Evolutionary conservation across 2,329 filamentous ascomycete genomes (phyloP).

Genomic region (Ophiocordyceps camponoti-floridani): DNA sequence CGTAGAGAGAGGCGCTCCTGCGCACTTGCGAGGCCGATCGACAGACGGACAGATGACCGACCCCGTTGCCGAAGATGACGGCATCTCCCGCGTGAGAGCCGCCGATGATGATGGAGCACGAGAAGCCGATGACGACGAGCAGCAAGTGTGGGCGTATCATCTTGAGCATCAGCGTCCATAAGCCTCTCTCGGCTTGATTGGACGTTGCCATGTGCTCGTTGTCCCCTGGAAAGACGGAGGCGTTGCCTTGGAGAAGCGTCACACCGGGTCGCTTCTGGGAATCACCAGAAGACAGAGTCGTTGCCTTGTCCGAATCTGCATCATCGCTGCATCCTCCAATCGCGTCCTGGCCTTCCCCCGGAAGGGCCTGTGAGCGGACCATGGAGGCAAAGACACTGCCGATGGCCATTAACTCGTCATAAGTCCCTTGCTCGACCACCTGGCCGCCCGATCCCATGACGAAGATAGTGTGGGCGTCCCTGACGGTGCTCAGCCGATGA

Average conservation of each 20-base stretch:
- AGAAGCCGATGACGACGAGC: neutral
- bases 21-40: constrained; percentile 19
- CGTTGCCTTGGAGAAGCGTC: neutral
- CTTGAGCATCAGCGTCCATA: neutral
- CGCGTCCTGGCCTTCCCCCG: constrained; percentile 1
- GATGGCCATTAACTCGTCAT: constrained; percentile 36
- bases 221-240: neutral
- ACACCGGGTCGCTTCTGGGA: neutral
- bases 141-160: neutral
- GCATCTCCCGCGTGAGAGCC: constrained; percentile 33
- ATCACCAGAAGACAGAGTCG: neutral
- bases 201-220: neutral
- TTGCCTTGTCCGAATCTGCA: neutral
- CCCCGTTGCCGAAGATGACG: constrained; percentile 26
- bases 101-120: constrained; percentile 27
- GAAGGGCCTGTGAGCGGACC: constrained; percentile 24
- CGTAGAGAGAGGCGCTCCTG: constrained; percentile 26
- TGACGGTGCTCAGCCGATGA: constrained; percentile 42
- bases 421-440: constrained; percentile 45
- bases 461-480: constrained; percentile 47
- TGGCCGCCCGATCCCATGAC: constrained; percentile 39
- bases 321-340: neutral
- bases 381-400: constrained; percentile 33
- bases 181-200: constrained; percentile 10
- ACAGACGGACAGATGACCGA: constrained; percentile 27